These are phyloP conservation scores for Pisolithus orientalis DNA, from an alignment of 768 basidiomycete genomes.

Conservation along the genomic window DNA sequence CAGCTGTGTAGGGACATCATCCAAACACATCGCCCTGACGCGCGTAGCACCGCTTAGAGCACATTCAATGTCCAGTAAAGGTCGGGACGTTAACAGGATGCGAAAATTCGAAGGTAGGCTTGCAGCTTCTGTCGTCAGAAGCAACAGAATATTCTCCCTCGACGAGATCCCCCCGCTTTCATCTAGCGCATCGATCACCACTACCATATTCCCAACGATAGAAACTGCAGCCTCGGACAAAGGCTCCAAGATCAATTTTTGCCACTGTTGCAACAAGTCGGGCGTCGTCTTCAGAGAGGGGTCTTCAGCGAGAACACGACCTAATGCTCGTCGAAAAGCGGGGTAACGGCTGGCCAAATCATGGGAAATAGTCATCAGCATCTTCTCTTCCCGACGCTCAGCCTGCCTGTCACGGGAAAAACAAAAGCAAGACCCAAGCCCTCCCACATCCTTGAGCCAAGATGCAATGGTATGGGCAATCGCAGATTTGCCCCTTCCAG, in stretches of 20 bases:
- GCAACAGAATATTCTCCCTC: neutral
- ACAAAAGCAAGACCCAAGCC: neutral
- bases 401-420: neutral
- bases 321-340: neutral
- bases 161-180: neutral
- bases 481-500: neutral
- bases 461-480: constrained; percentile 1
- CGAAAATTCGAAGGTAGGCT: neutral
- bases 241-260: neutral
- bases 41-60: neutral
- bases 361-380: neutral
- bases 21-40: neutral
- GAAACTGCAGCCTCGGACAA: neutral
- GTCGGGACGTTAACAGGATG: neutral
- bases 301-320: neutral
- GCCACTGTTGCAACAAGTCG: neutral
- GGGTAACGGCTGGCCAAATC: neutral
- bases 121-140: neutral
- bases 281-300: neutral
- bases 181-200: neutral
- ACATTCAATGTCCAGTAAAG: neutral
- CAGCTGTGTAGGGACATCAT: neutral
- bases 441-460: neutral
- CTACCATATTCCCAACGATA: neutral
- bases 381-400: neutral